Percentiles rank a stretch among this genome's conserved stretches.
Conservation (phyloP, 2,329 filamentous ascomycete genomes). For the Colletotrichum coccodes region DNA sequence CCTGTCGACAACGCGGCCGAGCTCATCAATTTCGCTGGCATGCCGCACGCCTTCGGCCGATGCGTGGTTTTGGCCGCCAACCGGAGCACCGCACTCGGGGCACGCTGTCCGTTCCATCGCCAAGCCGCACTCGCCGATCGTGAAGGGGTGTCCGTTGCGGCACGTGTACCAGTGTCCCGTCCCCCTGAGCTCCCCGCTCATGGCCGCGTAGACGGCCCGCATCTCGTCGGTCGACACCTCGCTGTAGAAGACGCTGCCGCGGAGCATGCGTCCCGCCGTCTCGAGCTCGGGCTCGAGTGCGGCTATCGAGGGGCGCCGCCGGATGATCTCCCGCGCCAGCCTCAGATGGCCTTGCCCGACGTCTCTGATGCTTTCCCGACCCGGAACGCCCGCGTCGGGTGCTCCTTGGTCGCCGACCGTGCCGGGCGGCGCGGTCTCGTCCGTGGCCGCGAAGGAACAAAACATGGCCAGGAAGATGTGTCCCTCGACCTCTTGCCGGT, state of each 20-base stretch:
- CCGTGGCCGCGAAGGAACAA: conserved; percentile 51
- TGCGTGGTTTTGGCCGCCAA: conserved; percentile 66
- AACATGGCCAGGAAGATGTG: conserved; percentile 61
- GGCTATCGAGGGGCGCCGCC: conserved; percentile 38
- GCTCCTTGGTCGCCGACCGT: background rate
- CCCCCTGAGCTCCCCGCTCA: conserved; percentile 59
- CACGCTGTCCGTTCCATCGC: conserved; percentile 71
- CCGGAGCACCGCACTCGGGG: conserved; percentile 67
- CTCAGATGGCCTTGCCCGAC: conserved; percentile 34
- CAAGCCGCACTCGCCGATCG: conserved; percentile 74
- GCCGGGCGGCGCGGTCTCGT: background rate
- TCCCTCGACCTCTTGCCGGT: conserved; percentile 59
- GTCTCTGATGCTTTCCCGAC: background rate
- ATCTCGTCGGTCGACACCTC: conserved; percentile 62
- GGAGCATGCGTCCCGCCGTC: conserved; percentile 56
- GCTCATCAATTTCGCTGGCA: conserved; percentile 59
- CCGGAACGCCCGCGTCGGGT: background rate
- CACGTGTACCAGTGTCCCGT: conserved; percentile 73
- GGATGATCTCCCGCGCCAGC: conserved; percentile 35
- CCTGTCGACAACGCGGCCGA: conserved; percentile 21
- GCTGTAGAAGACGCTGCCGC: conserved; percentile 55
- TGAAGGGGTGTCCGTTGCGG: conserved; percentile 67
- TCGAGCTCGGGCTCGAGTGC: conserved; percentile 57
- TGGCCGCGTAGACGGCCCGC: conserved; percentile 59
- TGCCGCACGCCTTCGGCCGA: conserved; percentile 61